These are phyloP conservation scores for Albatrellus ellisii DNA, from an alignment of 768 basidiomycete genomes.

Conservation along the genomic window DNA sequence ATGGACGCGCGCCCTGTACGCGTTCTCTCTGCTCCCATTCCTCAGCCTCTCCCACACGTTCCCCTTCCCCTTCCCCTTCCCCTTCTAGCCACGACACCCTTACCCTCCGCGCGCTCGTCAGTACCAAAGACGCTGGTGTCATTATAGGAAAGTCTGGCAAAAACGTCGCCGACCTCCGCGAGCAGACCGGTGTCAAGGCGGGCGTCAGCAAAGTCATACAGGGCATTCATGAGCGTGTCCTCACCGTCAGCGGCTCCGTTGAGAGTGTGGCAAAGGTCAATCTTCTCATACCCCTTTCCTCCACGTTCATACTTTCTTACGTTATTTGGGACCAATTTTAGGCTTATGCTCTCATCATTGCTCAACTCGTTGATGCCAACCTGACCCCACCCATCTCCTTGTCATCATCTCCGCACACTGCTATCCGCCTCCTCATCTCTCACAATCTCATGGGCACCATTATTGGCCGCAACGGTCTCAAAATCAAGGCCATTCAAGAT, in stretches of 20 bases:
- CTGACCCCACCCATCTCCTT: conserved; percentile 63
- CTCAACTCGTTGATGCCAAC: conserved; percentile 76
- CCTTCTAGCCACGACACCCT: conserved; percentile 62
- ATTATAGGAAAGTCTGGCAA: conserved; percentile 96
- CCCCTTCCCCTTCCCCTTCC: conserved; percentile 70
- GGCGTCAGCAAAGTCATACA: conserved; percentile 98
- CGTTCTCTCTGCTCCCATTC: conserved; percentile 13
- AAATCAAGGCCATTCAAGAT: conserved; percentile 99
- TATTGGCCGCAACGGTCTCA: conserved; percentile 90
- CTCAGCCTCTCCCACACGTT: conserved; percentile 47
- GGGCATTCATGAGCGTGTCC: conserved; percentile 95
- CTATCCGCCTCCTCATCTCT: conserved; percentile 93
- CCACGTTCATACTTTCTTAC: conserved; percentile 11
- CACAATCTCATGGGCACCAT: conserved; percentile 99
- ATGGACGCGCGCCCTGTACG: no score
- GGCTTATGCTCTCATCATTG: conserved; percentile 93
- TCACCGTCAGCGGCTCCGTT: conserved; percentile 85
- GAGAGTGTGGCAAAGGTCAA: conserved; percentile 85
- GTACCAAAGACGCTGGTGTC: conserved; percentile 93
- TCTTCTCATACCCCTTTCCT: conserved; percentile 5
- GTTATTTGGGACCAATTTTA: conserved; percentile 19
- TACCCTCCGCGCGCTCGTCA: conserved; percentile 89
- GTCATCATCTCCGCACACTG: conserved; percentile 51
- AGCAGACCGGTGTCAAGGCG: conserved; percentile 93
- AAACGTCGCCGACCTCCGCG: conserved; percentile 94